Evolutionary conservation across 148 eudicot genomes (phyloP).

Genomic region (Rhododendron henanense): DNA sequence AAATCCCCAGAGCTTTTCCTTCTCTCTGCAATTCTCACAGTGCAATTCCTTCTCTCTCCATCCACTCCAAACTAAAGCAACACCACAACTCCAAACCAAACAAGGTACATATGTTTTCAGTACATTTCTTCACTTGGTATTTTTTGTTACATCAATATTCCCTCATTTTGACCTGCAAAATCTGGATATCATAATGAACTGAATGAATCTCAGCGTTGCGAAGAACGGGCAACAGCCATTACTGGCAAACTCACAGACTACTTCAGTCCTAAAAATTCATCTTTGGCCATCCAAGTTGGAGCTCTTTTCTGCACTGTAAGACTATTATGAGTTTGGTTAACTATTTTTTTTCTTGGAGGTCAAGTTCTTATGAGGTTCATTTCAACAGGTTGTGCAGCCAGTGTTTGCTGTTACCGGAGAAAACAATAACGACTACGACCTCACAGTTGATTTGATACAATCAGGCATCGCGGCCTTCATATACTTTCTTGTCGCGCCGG

Average conservation of each 20-base stretch:
- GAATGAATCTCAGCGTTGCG: neutral
- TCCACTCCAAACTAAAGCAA: conserved; percentile 27
- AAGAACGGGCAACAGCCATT: conserved; percentile 25
- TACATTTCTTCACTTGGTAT: neutral
- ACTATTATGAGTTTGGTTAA: neutral
- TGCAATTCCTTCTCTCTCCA: conserved; percentile 20
- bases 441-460: conserved; percentile 38
- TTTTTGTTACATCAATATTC: neutral
- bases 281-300: conserved; percentile 45
- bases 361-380: neutral
- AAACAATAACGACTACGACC: conserved; percentile 52
- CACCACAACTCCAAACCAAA: conserved; percentile 21
- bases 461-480: conserved; percentile 54
- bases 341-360: no score
- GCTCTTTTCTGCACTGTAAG: conserved; percentile 56
- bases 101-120: conserved; percentile 14
- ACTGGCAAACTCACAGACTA: conserved; percentile 15
- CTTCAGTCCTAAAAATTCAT: conserved; percentile 14
- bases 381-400: conserved; percentile 60
- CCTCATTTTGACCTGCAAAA: neutral
- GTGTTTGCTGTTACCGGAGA: conserved; percentile 74
- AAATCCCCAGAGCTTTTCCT: conserved; percentile 63
- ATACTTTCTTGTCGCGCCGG: conserved; percentile 71
- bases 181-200: neutral
- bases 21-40: conserved; percentile 30